These are phyloP conservation scores for Eucalyptus tenuipes DNA, from an alignment of 345 rosid species.

Conservation along the genomic window DNA sequence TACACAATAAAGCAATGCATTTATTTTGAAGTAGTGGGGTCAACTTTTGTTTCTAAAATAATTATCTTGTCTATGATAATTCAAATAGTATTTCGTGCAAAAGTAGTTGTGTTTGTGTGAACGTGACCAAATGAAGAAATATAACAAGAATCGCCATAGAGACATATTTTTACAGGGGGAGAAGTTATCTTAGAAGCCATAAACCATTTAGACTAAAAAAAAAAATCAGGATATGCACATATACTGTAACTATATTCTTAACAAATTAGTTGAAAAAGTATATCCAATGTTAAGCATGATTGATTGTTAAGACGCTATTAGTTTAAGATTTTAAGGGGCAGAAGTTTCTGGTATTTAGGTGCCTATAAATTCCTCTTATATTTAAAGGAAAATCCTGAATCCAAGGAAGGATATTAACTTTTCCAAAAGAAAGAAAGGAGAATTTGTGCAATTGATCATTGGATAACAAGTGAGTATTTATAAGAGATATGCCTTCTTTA, in stretches of 20 bases:
- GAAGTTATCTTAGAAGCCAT: no score
- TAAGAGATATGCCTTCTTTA: not conserved
- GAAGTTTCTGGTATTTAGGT: no score
- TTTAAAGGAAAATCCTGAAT: not conserved
- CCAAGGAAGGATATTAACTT: not conserved
- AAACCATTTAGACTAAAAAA: no score
- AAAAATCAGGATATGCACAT: rapidly evolving
- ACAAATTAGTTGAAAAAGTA: not conserved
- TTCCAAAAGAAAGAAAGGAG: not conserved
- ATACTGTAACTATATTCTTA: no score
- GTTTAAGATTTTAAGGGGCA: rapidly evolving
- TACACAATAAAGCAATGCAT: not conserved
- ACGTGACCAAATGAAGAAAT: no score
- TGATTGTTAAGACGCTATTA: rapidly evolving
- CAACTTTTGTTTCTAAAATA: not conserved
- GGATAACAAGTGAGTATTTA: rapidly evolving
- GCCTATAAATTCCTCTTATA: no score
- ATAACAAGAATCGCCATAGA: no score
- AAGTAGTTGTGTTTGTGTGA: no score
- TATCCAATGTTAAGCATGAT: not conserved
- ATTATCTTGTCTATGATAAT: no score
- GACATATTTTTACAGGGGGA: no score
- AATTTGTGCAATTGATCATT: not conserved
- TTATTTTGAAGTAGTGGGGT: not conserved
- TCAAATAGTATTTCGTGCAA: not conserved